phyloP scores from a whole-genome alignment of 106 monocot genomes.

The Dendrobium chrysotoxum region DNA sequence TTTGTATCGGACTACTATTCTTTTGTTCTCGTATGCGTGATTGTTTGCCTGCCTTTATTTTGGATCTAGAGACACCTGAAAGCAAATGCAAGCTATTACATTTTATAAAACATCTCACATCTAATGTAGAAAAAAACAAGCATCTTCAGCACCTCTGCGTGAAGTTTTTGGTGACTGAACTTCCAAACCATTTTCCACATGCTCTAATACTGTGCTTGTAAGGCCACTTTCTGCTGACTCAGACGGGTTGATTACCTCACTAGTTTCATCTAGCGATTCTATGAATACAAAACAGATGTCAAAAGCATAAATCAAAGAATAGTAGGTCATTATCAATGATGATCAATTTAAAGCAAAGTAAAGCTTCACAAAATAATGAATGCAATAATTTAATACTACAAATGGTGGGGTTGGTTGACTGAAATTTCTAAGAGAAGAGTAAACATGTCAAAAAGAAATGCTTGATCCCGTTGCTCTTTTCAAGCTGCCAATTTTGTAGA shows the following conservation, averaged over 20 bases:
- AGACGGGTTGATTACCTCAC: slow-evolving; percentile 47
- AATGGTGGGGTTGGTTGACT: neutral
- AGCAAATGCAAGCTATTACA: neutral
- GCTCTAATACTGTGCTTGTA: slow-evolving; percentile 17
- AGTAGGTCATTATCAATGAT: neutral
- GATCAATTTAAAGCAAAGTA: neutral
- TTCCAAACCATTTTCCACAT: slow-evolving; percentile 30
- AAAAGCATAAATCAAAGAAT: neutral
- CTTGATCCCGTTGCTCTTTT: neutral
- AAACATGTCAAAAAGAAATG: neutral
- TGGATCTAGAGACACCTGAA: slow-evolving; percentile 25
- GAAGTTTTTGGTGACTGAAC: slow-evolving; percentile 44
- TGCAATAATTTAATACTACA: neutral
- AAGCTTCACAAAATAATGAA: neutral
- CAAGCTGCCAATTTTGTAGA: neutral
- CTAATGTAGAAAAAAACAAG: neutral
- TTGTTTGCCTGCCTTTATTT: slow-evolving; percentile 10
- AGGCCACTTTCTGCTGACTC: slow-evolving; percentile 25
- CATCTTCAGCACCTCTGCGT: slow-evolving; percentile 34
- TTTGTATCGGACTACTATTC: slow-evolving; percentile 11
- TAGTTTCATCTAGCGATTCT: slow-evolving; percentile 31
- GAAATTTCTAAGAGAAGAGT: neutral
- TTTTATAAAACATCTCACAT: neutral
- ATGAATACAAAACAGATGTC: neutral
- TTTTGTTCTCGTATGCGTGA: slow-evolving; percentile 9